A percentile compares a stretch with the other conserved stretches of the same genome.
phyloP scores from a whole-genome alignment of 2,329 filamentous ascomycete species.

The Nemania sp. region DNA sequence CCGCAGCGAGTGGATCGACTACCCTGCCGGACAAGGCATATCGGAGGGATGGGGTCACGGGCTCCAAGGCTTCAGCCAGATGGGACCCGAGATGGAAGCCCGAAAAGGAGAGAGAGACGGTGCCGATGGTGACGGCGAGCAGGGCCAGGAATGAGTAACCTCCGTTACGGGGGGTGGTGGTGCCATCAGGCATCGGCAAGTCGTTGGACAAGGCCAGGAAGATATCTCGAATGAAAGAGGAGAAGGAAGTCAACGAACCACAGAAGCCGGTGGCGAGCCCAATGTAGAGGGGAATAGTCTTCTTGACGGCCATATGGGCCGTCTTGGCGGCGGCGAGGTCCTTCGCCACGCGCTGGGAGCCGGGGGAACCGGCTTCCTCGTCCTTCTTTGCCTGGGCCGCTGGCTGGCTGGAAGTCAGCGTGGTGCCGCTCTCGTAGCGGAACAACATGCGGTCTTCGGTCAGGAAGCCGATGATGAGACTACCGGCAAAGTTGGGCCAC shows the following conservation, averaged over 20 bases:
- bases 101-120: constrained; percentile 69
- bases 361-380: constrained; percentile 43
- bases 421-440: constrained; percentile 66
- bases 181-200: constrained; percentile 56
- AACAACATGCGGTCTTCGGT: constrained; percentile 79
- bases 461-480: constrained; percentile 83
- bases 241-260: constrained; percentile 89
- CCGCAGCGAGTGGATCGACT: constrained; percentile 65
- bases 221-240: constrained; percentile 77
- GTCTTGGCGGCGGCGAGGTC: constrained; percentile 56
- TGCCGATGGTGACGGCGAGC: constrained; percentile 73
- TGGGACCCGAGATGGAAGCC: constrained; percentile 76
- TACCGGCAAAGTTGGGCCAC: constrained; percentile 88
- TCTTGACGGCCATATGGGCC: constrained; percentile 69
- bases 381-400: constrained; percentile 44
- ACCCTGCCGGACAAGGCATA: constrained; percentile 60
- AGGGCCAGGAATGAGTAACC: constrained; percentile 86
- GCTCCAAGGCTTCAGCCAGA: constrained; percentile 66
- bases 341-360: constrained; percentile 12
- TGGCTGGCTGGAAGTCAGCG: constrained; percentile 45
- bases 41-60: constrained; percentile 63
- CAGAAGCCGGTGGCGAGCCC: constrained; percentile 87
- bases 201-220: constrained; percentile 82
- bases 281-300: constrained; percentile 86
- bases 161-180: constrained; percentile 59